These are phyloP conservation scores for Fomitopsis betulina DNA, from an alignment of 1,284 basidiomycete species.

Conservation along the genomic window DNA sequence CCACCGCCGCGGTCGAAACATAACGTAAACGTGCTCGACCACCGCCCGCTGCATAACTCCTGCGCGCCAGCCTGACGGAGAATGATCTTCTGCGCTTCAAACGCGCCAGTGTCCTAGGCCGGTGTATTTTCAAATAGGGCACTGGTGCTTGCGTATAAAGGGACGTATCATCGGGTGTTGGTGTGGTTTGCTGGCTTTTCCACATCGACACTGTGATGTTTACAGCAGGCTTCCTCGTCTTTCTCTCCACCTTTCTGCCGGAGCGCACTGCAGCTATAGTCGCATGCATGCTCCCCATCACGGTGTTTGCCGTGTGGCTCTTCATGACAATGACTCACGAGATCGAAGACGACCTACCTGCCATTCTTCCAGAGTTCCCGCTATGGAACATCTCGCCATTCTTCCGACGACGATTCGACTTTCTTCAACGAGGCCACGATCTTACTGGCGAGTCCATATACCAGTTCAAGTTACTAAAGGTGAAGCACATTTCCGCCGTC, in stretches of 20 bases:
- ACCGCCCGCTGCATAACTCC: neutral
- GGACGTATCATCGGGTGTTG: conserved; percentile 5
- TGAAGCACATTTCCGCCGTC: conserved; percentile 26
- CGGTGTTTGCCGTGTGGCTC: conserved; percentile 43
- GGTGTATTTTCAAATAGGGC: neutral
- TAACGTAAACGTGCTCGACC: neutral
- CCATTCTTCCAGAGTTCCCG: conserved; percentile 49
- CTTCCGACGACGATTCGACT: conserved; percentile 64
- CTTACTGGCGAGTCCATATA: conserved; percentile 59
- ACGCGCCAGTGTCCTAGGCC: neutral
- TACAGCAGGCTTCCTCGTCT: conserved; percentile 54
- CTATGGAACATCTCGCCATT: conserved; percentile 58
- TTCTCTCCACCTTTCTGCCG: conserved; percentile 52
- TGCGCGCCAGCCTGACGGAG: neutral
- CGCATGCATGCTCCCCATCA: conserved; percentile 48
- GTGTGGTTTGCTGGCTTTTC: neutral
- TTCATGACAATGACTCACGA: conserved; percentile 32
- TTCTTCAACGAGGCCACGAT: conserved; percentile 64
- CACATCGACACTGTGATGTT: conserved; percentile 25
- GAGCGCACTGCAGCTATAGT: conserved; percentile 50
- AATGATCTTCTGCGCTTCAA: neutral
- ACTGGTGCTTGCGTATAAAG: neutral
- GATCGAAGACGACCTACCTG: conserved; percentile 37
- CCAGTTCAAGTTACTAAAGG: conserved; percentile 60
- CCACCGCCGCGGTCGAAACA: neutral